phyloP scores from a whole-genome alignment of 805 yeast genomes.

The Sugiyamaella smithiae region DNA sequence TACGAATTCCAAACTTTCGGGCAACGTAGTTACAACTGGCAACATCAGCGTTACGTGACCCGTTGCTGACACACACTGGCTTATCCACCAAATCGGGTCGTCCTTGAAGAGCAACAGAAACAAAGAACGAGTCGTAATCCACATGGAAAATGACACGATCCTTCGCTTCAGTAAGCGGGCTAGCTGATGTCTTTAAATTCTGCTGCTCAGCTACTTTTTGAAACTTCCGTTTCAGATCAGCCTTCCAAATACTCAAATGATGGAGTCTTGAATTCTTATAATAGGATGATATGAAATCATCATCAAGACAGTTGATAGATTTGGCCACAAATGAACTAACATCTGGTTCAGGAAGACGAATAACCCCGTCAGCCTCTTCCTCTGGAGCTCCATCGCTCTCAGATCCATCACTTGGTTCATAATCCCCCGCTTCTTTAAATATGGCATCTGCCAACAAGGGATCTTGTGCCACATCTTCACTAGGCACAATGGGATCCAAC shows the following conservation, averaged over 20 bases:
- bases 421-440: too few species aligned
- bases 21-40: conserved; percentile 93
- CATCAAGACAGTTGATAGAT: conserved; percentile 65
- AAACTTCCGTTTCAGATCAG: conserved; percentile 63
- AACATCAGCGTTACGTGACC: conserved; percentile 57
- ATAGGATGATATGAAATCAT: conserved; percentile 66
- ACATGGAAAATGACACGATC: conserved; percentile 60
- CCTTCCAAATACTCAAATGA: conserved; percentile 84
- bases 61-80: conserved; percentile 60
- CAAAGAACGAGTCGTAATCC: conserved; percentile 94
- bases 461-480: background rate
- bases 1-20: conserved; percentile 67
- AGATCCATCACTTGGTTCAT: background rate
- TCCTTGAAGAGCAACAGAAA: conserved; percentile 68
- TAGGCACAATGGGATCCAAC: conserved; percentile 7
- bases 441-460: background rate
- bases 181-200: conserved; percentile 25
- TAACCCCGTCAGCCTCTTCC: background rate
- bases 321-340: background rate
- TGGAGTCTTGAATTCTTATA: conserved; percentile 83
- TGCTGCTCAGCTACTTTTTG: conserved; percentile 41
- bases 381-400: background rate
- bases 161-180: conserved; percentile 2
- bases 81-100: conserved; percentile 55
- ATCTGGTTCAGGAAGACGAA: background rate